Evolutionary conservation across 495 filamentous ascomycete genomes (phyloP).

Genomic region (Talaromyces thailandensis): DNA sequence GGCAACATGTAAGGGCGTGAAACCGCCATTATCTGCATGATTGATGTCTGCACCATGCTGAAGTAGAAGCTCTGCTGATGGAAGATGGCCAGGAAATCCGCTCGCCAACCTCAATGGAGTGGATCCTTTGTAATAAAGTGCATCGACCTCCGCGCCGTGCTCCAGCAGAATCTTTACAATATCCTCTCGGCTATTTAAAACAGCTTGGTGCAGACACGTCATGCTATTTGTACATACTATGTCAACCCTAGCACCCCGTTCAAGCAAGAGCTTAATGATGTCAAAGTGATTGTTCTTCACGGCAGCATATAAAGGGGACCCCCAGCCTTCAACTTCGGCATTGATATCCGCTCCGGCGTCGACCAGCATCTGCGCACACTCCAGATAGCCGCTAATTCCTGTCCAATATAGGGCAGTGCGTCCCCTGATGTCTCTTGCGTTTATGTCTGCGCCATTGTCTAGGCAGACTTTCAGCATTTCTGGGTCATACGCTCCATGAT

Average conservation of each 20-base stretch:
- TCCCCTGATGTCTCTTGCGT: conserved; percentile 10
- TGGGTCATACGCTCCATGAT: conserved; percentile 6
- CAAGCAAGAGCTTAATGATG: conserved; percentile 2
- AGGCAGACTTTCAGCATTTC: conserved; percentile 9
- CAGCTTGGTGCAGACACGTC: neutral
- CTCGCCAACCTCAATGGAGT: conserved; percentile 1
- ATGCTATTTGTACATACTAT: neutral
- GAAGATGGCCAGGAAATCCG: neutral
- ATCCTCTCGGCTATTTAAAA: neutral
- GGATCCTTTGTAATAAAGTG: neutral
- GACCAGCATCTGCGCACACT: conserved; percentile 7
- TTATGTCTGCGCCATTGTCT: conserved; percentile 8
- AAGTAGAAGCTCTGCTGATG: neutral
- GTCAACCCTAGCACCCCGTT: neutral
- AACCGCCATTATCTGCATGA: conserved; percentile 2
- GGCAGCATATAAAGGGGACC: neutral
- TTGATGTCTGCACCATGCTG: conserved; percentile 6
- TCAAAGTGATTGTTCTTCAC: neutral
- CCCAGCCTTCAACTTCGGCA: neutral
- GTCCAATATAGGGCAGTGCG: conserved; percentile 13
- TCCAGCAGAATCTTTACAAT: neutral
- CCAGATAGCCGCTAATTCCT: conserved; percentile 8
- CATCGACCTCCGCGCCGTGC: neutral
- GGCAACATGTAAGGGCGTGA: conserved; percentile 8
- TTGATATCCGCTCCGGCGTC: conserved; percentile 9